Evolutionary conservation across 331 rosid species (phyloP), one percentile per base, ranked within the genome.

Genomic region (Saraca asoca): DNA sequence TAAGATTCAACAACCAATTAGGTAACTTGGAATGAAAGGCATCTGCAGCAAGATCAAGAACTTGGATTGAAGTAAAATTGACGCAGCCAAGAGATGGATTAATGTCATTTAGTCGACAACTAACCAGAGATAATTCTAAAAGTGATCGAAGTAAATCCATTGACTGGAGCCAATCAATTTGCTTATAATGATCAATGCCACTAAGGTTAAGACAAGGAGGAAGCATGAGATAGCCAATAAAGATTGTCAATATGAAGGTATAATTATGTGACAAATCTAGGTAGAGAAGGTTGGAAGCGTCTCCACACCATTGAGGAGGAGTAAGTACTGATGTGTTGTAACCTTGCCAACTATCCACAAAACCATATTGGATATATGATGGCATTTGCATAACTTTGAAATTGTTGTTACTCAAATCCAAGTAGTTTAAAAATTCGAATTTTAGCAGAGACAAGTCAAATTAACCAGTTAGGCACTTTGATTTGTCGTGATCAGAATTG

Each of bases 11-110:
- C 33, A 58, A 1, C 52, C 59, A 58, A 9, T 1, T 9, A 4
- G 67, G 66, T 0, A 58, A 4, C 2, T 58, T 19, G n/a, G 42
- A 45, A 16, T 10, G 29, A 2, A 69, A n/a, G 5, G 34, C 7
- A 5, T 69, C n/a, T 69, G 8, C 1, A 0, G 5, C 51, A 69
- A 70, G 43, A 19, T 46, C 60, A 35, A 70, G 41, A 39, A 18
- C 5, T 70, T 50, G 5, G 31, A 70, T 51, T 18, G 75, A 70
- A 46, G 60, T 58, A 46, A 70, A 48, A 58, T 58, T 70, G 19
- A 33, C 74, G 57, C 17, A 45, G 0, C 8, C 17, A 69, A 44
- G 49, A 58, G 41, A 69, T 13, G 41, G 29, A 1, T 35, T 69
- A 0, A 2, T 18, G 0, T 31, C 55, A 31, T 46, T 9, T 9